phyloP scores from a whole-genome alignment of 805 yeast species.

The Kazachstania bromeliacearum region DNA sequence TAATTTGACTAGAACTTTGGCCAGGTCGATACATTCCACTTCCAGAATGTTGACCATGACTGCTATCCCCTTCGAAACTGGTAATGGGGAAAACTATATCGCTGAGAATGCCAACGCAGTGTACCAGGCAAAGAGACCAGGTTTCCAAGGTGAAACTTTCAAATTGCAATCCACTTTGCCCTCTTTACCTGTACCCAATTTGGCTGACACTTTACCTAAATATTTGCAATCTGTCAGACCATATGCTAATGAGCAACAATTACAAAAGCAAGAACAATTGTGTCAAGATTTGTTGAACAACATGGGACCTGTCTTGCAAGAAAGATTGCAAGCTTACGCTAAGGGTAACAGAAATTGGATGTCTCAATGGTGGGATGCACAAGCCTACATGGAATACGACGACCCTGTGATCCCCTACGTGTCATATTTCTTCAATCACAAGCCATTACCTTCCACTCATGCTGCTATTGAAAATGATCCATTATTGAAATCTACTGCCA shows the following conservation, averaged over 20 bases:
- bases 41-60: too few species aligned
- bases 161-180: slow-evolving; percentile 69
- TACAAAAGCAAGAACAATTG: slow-evolving; percentile 39
- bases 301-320: slow-evolving; percentile 58
- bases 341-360: slow-evolving; percentile 71
- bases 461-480: slow-evolving; percentile 50
- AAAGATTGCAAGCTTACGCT: slow-evolving; percentile 51
- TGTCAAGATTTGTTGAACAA: slow-evolving; percentile 66
- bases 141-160: slow-evolving; percentile 56
- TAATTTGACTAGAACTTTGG: too few species aligned
- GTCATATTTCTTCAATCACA: slow-evolving; percentile 81
- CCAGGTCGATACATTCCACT: too few species aligned
- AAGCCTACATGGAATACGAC: slow-evolving; percentile 80
- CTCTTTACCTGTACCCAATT: slow-evolving; percentile 75
- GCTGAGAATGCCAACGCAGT: slow-evolving; percentile 17
- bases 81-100: slow-evolving; percentile 21
- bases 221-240: slow-evolving; percentile 73
- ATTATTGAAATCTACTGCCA: slow-evolving; percentile 63
- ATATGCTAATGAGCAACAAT: slow-evolving; percentile 42
- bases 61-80: slow-evolving; percentile 16
- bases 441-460: slow-evolving; percentile 40
- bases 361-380: slow-evolving; percentile 86
- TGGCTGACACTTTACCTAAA: slow-evolving; percentile 57
- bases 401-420: slow-evolving; percentile 95
- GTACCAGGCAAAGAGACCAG: slow-evolving; percentile 14